Base-by-base conservation (phyloP, 495 filamentous ascomycete genomes). In the Polyplosphaeria fusca region DNA sequence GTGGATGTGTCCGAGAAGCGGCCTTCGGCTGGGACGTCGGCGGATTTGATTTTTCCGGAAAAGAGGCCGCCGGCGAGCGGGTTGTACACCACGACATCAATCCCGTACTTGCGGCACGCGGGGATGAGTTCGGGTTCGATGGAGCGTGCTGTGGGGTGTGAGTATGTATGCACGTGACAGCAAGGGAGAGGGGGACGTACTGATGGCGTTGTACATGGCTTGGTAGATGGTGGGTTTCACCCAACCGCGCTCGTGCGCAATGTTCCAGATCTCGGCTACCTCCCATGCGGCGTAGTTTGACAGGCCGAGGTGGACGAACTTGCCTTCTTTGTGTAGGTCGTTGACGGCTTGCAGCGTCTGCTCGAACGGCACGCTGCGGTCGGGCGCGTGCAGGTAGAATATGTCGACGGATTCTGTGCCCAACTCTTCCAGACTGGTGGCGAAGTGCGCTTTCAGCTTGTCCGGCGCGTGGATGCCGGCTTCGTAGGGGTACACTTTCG, bases 81-180 rank as follows among this genome's bases (percentile, higher is more conserved):
- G 69, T 95, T 95, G 71, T 96, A 95, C n/a, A 92, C 76, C 23
- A 95, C 90, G 22, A 95, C 80, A 56, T 93, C 87, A 24, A 96
- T 75, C 0, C 88, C 87, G 66, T 92, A 95, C 14, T 88, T 82
- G n/a, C 83, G 79, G 63, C 88, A 95, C 4, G 83, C 83, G 0
- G 82, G 85, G 25, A 95, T 77, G 28, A 95, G 74, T 70, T 96
- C 91, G 13, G 80, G 68, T 71, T 95, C 91, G 48, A 95, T 85
- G 5, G 79, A 81, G 12, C 91, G 86, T 37, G 82, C 61, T 59
- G 28, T 9, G 16, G 9, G 7, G 14, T 28, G 16, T n/a, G n/a
- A n/a, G n/a, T n/a, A 16, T 28, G 26, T 14, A 22, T 35, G 14
- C 30, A 35, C 14, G 30, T 35, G 7, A 7, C 14, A 7, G 14